Evolutionary conservation across 768 basidiomycete genomes (phyloP), one percentile per base, ranked within the genome.

Genomic region (Boletellus ananiceps): DNA sequence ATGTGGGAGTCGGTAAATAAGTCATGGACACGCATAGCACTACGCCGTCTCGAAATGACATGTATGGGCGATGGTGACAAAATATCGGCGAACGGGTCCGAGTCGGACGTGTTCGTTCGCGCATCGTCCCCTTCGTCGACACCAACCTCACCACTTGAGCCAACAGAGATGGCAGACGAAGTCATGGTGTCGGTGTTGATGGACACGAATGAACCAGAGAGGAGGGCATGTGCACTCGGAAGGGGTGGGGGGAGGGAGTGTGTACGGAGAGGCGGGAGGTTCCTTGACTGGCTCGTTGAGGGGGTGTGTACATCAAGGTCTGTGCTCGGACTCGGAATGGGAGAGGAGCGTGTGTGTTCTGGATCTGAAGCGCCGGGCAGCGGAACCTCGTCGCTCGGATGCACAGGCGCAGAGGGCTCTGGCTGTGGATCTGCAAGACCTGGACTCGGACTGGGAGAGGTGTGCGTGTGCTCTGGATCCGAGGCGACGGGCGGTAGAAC

Each of bases 1-100:
- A 64, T 57, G 25, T 63, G 63, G 0, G 63, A 65, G 27, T 51
- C 42, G 8, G 63, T 57, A 19, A 65, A 64, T 7, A 57, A 7
- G 16, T 64, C 62, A 15, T 65, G 62, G 4, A 54, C 50, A 15
- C 62, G 60, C 44, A 65, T 3, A 14, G 8, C 7, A 29, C 57
- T 62, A 31, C 36, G 54, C 9, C 56, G 62, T 12, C 50, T 50
- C 0, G 56, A 33, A 1, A 57, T 19, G 32, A 33, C 49, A 2
- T 47, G 50, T 0, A 50, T 8, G 4, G 60, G 55, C 1, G 46
- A 2, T 19, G 62, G 63, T 1, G 62, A 65, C 13, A 65, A 15
- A 39, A 65, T 8, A 4, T 63, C 47, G 31, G 47, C 35, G 9
- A 60, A 47, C 0, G 62, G 43, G 25, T 56, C 63, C 3, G 50